A percentile compares a stretch with the other conserved stretches of the same genome.
Conservation (phyloP, 768 basidiomycete genomes). For the Boletus sensibilis region DNA sequence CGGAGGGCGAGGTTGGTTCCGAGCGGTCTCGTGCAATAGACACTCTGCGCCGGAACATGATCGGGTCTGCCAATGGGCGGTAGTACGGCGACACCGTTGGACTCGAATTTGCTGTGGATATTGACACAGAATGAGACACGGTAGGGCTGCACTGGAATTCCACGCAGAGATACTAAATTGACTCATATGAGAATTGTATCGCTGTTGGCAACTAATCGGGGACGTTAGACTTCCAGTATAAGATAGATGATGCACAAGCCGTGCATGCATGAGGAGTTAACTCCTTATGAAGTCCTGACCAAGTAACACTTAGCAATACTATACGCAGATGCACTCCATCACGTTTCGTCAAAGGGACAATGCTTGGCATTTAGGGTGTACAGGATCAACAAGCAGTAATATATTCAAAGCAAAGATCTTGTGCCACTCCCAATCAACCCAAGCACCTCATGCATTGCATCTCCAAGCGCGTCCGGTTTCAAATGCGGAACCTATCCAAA, state of each 20-base stretch:
- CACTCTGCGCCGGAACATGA: conserved; percentile 19
- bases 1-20: conserved; percentile 11
- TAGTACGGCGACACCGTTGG: neutral
- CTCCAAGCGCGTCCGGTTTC: conserved; percentile 29
- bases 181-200: neutral
- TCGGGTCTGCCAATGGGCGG: neutral
- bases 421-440: conserved; percentile 4
- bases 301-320: neutral
- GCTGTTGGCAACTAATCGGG: neutral
- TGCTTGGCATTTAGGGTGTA: neutral
- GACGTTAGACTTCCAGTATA: neutral
- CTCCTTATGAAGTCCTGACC: neutral
- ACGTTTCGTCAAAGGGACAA: neutral
- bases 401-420: conserved; percentile 18
- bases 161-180: neutral
- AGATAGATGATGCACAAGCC: neutral
- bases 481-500: conserved; percentile 27
- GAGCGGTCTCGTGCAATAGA: conserved; percentile 3
- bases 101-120: neutral
- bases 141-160: neutral
- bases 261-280: neutral
- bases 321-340: neutral
- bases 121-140: neutral
- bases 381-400: neutral
- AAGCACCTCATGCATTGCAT: conserved; percentile 28